Conservation (phyloP, 2,329 filamentous ascomycete genomes). For the Alternaria rosae region DNA sequence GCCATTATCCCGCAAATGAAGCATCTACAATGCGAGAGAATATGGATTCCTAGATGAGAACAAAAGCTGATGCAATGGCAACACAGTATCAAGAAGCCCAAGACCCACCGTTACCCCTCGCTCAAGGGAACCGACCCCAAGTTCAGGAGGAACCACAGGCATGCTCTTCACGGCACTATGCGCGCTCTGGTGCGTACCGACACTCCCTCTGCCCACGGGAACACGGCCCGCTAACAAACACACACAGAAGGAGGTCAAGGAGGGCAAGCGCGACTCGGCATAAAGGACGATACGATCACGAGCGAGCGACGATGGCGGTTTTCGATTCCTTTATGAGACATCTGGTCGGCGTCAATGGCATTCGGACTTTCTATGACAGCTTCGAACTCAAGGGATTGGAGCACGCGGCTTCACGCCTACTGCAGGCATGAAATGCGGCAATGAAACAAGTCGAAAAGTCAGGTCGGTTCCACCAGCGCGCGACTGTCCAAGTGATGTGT, state of each 20-base stretch:
- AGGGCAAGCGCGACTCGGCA: constrained; percentile 90
- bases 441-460: constrained; percentile 49
- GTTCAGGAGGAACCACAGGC: constrained; percentile 99
- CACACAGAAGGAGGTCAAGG: constrained; percentile 91
- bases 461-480: constrained; percentile 30
- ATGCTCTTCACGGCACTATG: constrained; percentile 98
- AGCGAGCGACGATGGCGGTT: constrained; percentile 45
- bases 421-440: constrained; percentile 48
- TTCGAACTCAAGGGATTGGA: constrained; percentile 46
- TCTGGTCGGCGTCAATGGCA: constrained; percentile 53
- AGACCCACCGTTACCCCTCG: constrained; percentile 98
- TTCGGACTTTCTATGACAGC: constrained; percentile 49
- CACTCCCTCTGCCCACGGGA: neutral
- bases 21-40: neutral
- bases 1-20: constrained; percentile 7
- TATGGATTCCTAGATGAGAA: constrained; percentile 6
- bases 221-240: constrained; percentile 33
- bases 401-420: constrained; percentile 37
- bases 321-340: constrained; percentile 51
- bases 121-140: constrained; percentile 99
- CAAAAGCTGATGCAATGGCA: constrained; percentile 27
- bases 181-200: constrained; percentile 84
- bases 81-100: constrained; percentile 98
- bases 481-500: constrained; percentile 31
- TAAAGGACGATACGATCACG: constrained; percentile 59